phyloP scores from a whole-genome alignment of 2,329 filamentous ascomycete species.

The Lachnellula occidentalis region DNA sequence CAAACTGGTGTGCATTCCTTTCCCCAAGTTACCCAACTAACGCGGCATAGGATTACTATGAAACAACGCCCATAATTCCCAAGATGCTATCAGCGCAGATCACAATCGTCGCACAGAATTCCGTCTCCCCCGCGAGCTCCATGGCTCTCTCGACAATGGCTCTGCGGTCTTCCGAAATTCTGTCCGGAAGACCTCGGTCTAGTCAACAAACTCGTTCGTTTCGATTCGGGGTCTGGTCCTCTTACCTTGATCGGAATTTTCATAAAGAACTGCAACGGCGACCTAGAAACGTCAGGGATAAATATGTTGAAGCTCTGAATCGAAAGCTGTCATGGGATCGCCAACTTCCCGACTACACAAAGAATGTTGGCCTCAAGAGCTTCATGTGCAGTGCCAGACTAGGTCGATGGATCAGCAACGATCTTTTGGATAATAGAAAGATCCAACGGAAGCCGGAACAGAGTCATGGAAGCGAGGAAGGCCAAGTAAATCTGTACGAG shows the following conservation, averaged over 20 bases:
- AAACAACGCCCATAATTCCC: slow-evolving; percentile 11
- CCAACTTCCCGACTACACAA: slow-evolving; percentile 33
- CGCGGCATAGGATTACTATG: slow-evolving; percentile 14
- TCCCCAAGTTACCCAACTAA: background rate
- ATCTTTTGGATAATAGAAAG: slow-evolving; percentile 22
- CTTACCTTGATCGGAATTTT: slow-evolving; percentile 37
- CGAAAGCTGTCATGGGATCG: slow-evolving; percentile 43
- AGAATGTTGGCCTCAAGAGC: slow-evolving; percentile 33
- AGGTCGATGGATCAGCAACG: slow-evolving; percentile 33
- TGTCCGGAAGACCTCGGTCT: slow-evolving; percentile 12
- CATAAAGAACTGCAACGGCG: slow-evolving; percentile 41
- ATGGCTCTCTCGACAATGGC: slow-evolving; percentile 9
- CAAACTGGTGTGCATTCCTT: no score
- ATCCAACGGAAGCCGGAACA: slow-evolving; percentile 13
- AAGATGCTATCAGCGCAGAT: slow-evolving; percentile 27
- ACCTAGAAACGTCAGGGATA: slow-evolving; percentile 39
- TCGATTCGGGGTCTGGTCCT: slow-evolving; percentile 45
- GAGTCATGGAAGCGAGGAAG: slow-evolving; percentile 38
- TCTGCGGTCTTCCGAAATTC: slow-evolving; percentile 7
- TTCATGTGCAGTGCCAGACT: slow-evolving; percentile 36
- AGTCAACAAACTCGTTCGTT: slow-evolving; percentile 42
- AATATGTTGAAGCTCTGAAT: slow-evolving; percentile 41
- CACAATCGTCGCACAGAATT: slow-evolving; percentile 14
- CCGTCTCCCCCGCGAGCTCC: slow-evolving; percentile 6
- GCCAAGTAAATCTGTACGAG: slow-evolving; percentile 32